Base-by-base conservation (phyloP, 768 basidiomycete genomes). In the Mycena galopus region DNA sequence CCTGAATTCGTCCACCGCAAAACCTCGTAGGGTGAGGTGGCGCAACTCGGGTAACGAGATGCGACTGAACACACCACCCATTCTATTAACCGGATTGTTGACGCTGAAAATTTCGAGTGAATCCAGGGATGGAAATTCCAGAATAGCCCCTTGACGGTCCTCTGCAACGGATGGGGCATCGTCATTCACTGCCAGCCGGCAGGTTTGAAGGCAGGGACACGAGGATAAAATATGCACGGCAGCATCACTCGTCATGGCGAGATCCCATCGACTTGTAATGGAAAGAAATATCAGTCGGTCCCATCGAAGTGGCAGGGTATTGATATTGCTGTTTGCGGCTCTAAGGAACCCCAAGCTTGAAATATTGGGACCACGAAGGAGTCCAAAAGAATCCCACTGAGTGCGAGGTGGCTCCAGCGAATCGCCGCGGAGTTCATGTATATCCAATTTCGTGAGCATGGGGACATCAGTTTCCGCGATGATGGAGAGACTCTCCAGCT, bases 151-250 rank as follows among this genome's bases (percentile, higher is more conserved):
- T 19, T 17, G 19, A n/a, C 8, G 3, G 29, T 3, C 2, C 19
- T 14, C 19, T 9, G 6, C 42, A 7, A 17, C 44, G n/a, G 44
- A 21, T n/a, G 2, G 21, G 7, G 19, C 3, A 1, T 11, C 27
- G 3, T 67, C 65, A 16, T 37, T 33, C 19, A 67, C 19, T 9
- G n/a, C 0, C 21, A 67, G 19, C 11, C 21, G n/a, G 14, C 66
- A 67, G 16, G 10, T 17, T 5, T 35, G 66, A 19, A 67, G 66
- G 33, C 19, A n/a, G 12, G 44, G 66, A 33, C 57, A 67, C 14
- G 14, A 7, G 6, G 57, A 16, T 23, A 67, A 47, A 25, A 55
- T 47, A 19, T 11, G 21, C 21, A n/a, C 44, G 19, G 44, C 44
- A 19, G n/a, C 11, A 7, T 21, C n/a, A n/a, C 44, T 47, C 2